Conservation (phyloP, 768 basidiomycete genomes). For the Rhodocollybia butyracea region DNA sequence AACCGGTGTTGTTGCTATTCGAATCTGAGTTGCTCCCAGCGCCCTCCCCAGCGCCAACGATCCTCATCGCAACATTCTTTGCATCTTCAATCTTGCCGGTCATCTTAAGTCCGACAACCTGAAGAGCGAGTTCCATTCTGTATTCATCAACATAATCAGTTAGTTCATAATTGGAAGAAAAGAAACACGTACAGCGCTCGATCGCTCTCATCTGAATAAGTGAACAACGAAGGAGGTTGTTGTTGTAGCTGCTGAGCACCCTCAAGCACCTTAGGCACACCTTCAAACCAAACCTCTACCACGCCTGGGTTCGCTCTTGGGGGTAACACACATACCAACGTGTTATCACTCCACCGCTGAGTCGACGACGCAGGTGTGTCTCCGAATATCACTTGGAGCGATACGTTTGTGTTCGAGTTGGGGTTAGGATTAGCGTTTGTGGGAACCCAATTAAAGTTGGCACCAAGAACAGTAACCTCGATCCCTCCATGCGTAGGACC, state of each 20-base stretch:
- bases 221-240: slow-evolving; percentile 67
- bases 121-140: slow-evolving; percentile 94
- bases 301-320: slow-evolving; percentile 78
- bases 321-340: slow-evolving; percentile 87
- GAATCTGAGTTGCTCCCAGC: slow-evolving; percentile 33
- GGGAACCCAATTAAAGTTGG: slow-evolving; percentile 90
- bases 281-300: slow-evolving; percentile 88
- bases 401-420: slow-evolving; percentile 66
- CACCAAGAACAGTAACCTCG: slow-evolving; percentile 90
- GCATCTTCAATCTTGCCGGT: slow-evolving; percentile 94
- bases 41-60: slow-evolving; percentile 69
- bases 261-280: slow-evolving; percentile 67
- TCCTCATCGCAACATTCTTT: slow-evolving; percentile 89
- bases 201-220: slow-evolving; percentile 89
- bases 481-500: slow-evolving; percentile 92
- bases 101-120: slow-evolving; percentile 96
- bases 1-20: slow-evolving; percentile 33
- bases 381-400: too few species aligned
- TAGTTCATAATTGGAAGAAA: slow-evolving; percentile 3
- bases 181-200: slow-evolving; percentile 67
- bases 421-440: too few species aligned
- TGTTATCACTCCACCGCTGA: slow-evolving; percentile 89
- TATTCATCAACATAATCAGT: slow-evolving; percentile 12
- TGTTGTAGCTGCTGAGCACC: slow-evolving; percentile 65
- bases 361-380: slow-evolving; percentile 78